Base-by-base conservation (phyloP, 202 grass and related monocot species). In the Elaeis oleifera region DNA sequence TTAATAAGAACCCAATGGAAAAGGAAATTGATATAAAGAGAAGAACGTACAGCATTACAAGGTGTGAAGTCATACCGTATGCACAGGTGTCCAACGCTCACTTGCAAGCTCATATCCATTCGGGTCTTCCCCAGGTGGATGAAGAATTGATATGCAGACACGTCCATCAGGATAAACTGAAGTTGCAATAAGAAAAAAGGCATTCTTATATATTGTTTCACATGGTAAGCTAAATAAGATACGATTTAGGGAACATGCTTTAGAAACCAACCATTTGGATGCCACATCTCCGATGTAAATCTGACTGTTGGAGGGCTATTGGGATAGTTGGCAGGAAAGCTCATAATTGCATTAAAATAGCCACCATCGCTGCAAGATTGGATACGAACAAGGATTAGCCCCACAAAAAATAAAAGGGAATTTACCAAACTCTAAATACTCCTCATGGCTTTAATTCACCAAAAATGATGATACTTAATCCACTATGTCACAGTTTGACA, bases 121-220 rank as follows among this genome's bases (percentile, higher is more conserved):
- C 36, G 92, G 92, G 71, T 97, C 92, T 39, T 97, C 92, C 77
- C 92, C 92, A 71, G 92, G 92, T 56, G 92, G 81, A 70, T 97
- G 92, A 87, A 99, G 94, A 71, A 97, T 97, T 83, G 92, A 97
- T 67, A 97, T 97, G 78, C 92, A 97, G 72, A 97, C 92, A 16
- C 84, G 79, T 0, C 92, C 92, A 81, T 97, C 92, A 0, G 74
- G 64, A 83, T 92, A 97, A 67, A 97, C 92, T 97, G 71, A 58
- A 3, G 70, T 65, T 22, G 18, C 72, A 80, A 57, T 29, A 29
- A 72, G 74, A 63, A 59, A 44, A 9, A 44, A 44, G 36, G 36
- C 9, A 44, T 36, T 36, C 39, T 52, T 48, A 55, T 53, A 51
- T 15, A 58, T 49, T 50, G 17, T 59, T 49, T 28, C 63, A 64